phyloP scores from a whole-genome alignment of 257 asterid genomes.

The Sherardia arvensis region DNA sequence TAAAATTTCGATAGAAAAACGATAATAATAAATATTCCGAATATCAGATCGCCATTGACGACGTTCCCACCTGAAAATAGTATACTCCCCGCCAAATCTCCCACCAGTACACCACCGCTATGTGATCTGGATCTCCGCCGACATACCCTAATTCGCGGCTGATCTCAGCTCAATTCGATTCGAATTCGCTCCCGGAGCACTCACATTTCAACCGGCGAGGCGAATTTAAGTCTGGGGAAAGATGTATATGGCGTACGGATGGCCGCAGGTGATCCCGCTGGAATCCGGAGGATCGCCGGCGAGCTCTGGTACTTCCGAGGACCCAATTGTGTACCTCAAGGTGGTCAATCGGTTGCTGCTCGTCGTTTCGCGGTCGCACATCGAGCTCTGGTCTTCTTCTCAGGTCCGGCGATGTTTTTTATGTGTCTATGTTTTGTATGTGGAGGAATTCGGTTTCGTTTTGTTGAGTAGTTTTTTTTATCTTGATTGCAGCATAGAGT shows the following conservation, averaged over 20 bases:
- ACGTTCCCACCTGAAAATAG: conserved; percentile 4
- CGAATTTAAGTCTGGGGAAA: conserved; percentile 16
- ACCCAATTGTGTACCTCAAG: conserved; percentile 75
- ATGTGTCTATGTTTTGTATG: background rate
- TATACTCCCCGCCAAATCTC: background rate
- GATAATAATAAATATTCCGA: background rate
- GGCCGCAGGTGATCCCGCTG: conserved; percentile 99
- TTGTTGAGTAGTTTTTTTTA: background rate
- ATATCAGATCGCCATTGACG: conserved; percentile 12
- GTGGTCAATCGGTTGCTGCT: conserved; percentile 71
- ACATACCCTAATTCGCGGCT: conserved; percentile 11
- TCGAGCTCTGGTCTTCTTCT: conserved; percentile 96
- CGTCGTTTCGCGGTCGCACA: conserved; percentile 69
- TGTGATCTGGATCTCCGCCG: conserved; percentile 5
- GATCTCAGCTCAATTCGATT: background rate
- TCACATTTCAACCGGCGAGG: background rate
- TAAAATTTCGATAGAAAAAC: background rate
- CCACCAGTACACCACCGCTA: background rate
- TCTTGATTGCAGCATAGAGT: conserved; percentile 74
- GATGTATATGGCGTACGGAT: conserved; percentile 99
- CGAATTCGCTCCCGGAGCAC: background rate
- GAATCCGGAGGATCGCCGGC: conserved; percentile 49
- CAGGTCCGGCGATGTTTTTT: conserved; percentile 33
- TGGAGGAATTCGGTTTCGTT: background rate
- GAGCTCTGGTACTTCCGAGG: conserved; percentile 50